Evolutionary conservation across 1,284 basidiomycete genomes (phyloP), one percentile per base, ranked within the genome.

Genomic region (Puccinia novopanici): DNA sequence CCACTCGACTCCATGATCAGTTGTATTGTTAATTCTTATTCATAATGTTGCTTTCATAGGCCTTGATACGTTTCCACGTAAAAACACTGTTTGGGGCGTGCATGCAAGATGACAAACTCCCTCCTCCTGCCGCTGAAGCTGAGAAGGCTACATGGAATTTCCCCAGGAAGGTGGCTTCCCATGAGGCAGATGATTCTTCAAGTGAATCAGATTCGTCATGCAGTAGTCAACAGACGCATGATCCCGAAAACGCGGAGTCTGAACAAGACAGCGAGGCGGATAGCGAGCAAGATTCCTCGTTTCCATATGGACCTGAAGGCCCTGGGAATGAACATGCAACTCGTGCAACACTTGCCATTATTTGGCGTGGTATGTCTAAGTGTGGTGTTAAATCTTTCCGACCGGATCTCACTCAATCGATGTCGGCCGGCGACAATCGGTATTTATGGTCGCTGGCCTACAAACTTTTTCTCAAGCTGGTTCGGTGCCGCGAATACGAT

Each of bases 331-430:
- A 37, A 37, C 30, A 59, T 22, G 52, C 72, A 54, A 55, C 24
- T n/a, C 6, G 15, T 34, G 17, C 22, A 57, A 74, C 52, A 12
- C 72, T 74, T 34, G 24, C 22, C 22, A 74, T 73, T 24, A 73
- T 73, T 37, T 73, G 71, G 71, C 19, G 48, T 17, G 30, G 37
- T 19, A 74, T 74, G 72, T 17, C 34, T 42, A 30, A 45, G 57
- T 24, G 15, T 24, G 72, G 72, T 30, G 24, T 74, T 19, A 27
- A 22, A 37, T 55, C 24, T 6, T 57, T 74, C 57, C 27, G 72
- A 55, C 50, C 54, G 17, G 45, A 72, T 52, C 50, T 72, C 0
- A 27, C 0, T 10, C 4, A 72, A 45, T 15, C 19, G 13, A 34
- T 34, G 45, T 42, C 70, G 19, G 52, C 9, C 22, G 45, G 9